Evolutionary conservation across 768 basidiomycete species (phyloP).

Genomic region (Suillus ampliporus): DNA sequence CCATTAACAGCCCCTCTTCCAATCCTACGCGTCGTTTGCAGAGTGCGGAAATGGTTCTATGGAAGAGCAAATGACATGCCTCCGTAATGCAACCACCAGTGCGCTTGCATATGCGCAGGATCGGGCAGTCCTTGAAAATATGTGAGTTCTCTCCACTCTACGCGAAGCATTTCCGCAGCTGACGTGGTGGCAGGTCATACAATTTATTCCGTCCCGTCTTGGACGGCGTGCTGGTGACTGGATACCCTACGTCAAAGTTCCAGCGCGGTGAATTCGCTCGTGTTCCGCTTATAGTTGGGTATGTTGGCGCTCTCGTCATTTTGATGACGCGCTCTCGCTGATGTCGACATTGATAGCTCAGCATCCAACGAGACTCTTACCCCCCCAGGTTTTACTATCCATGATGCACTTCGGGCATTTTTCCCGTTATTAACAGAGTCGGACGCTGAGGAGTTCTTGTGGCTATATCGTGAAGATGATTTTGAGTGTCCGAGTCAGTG

Average conservation of each 20-base stretch:
- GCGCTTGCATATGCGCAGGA: slow-evolving; percentile 63
- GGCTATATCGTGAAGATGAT: slow-evolving; percentile 48
- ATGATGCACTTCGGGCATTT: slow-evolving; percentile 43
- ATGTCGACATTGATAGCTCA: slow-evolving; percentile 36
- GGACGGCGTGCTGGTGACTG: slow-evolving; percentile 57
- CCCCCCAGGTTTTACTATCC: slow-evolving; percentile 44
- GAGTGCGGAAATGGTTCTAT: slow-evolving; percentile 52
- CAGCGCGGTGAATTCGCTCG: slow-evolving; percentile 48
- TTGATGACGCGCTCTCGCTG: background rate
- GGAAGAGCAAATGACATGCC: slow-evolving; percentile 48
- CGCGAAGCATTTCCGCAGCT: slow-evolving; percentile 12
- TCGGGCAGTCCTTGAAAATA: slow-evolving; percentile 42
- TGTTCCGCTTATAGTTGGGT: slow-evolving; percentile 68
- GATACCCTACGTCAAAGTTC: slow-evolving; percentile 54
- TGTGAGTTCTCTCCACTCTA: slow-evolving; percentile 41
- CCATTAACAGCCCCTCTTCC: slow-evolving; percentile 52
- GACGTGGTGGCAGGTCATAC: slow-evolving; percentile 42
- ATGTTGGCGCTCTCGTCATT: slow-evolving; percentile 20
- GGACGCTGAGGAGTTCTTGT: slow-evolving; percentile 44
- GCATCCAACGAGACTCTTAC: slow-evolving; percentile 67
- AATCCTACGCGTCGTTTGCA: slow-evolving; percentile 54
- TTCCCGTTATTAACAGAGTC: slow-evolving; percentile 51
- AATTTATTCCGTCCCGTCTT: slow-evolving; percentile 58
- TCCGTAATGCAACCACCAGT: slow-evolving; percentile 56
- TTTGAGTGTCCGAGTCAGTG: slow-evolving; percentile 50